phyloP scores from a whole-genome alignment of 495 filamentous ascomycete genomes.

The Venustampulla echinocandica region DNA sequence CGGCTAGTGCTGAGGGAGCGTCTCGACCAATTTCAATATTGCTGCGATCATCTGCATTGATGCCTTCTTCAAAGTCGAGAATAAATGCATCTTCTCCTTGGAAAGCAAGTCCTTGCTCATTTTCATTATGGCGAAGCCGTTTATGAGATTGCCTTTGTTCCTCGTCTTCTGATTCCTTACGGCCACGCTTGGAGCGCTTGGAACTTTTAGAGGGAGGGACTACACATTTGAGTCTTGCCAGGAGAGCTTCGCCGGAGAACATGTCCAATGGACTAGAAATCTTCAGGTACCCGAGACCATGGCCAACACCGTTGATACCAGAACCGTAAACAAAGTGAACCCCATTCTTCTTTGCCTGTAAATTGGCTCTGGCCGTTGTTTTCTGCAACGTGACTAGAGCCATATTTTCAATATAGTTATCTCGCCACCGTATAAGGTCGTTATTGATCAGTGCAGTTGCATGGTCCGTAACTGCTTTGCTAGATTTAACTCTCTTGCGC shows the following conservation, averaged over 20 bases:
- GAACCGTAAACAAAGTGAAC: constrained; percentile 41
- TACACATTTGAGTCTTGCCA: constrained; percentile 34
- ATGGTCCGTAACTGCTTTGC: constrained; percentile 15
- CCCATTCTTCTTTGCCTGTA: constrained; percentile 47
- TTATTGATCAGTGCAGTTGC: constrained; percentile 9
- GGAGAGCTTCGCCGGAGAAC: constrained; percentile 49
- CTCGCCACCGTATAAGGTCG: constrained; percentile 16
- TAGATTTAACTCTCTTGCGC: constrained; percentile 6
- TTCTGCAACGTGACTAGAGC: constrained; percentile 3
- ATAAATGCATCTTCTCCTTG: constrained; percentile 29
- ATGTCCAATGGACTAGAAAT: constrained; percentile 37
- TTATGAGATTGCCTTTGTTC: not conserved
- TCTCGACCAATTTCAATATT: constrained; percentile 52
- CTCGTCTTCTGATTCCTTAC: constrained; percentile 1
- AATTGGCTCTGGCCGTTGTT: constrained; percentile 27
- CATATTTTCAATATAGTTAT: constrained; percentile 22
- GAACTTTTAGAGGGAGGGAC: not conserved
- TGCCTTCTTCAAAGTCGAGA: constrained; percentile 31
- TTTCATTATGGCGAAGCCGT: constrained; percentile 3
- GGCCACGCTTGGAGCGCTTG: constrained; percentile 8
- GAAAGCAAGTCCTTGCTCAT: constrained; percentile 34
- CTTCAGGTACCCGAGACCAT: constrained; percentile 33
- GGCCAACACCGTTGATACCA: constrained; percentile 50
- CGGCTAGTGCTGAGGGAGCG: constrained; percentile 45
- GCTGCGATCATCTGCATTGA: constrained; percentile 12